Base-by-base conservation (phyloP, 768 basidiomycete species). In the Termitomyces sp. region DNA sequence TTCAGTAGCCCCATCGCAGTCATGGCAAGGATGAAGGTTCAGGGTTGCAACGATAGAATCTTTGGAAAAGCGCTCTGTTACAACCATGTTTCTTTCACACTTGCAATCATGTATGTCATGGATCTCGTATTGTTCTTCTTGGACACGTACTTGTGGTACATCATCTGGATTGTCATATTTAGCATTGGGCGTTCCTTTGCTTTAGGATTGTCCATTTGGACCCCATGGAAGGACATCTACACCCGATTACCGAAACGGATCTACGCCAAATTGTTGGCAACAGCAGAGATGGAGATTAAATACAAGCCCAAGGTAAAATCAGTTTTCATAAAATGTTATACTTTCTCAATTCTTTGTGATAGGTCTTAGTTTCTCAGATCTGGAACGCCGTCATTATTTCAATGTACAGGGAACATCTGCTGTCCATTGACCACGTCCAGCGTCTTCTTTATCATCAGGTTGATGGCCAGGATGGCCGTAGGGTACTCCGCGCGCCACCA, bases 321-420 rank as follows among this genome's bases (percentile, higher is more conserved):
- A 23, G 48, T 28, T 30, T 47, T 38, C 26, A 3, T 4, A 38
- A 18, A 23, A 13, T 5, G 10, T 18, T 18, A n/a, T n/a, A n/a
- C n/a, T 16, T 2, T 8, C 41, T 10, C 26, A 13, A 43, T 55
- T 51, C 14, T 40, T 64, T 18, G 44, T 58, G 13, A 28, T 55
- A 86, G 84, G 88, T 99, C 56, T 83, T 99, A 33, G 97, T 99
- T 43, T 98, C 95, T 20, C 97, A 99, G 76, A 89, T 99, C 33
- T 99, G 97, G 97, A 99, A 99, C 72, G 97, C 97, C 48, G 82
- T 98, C 74, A 96, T 99, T 73, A 99, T 99, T 63, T 98, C 96
- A 57, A 99, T 99, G 97, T 99, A 99, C 74, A 88, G 97, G 67
- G 97, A 99, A 69, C 97, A 99, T 75, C 79, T 99, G 51, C 80